Evolutionary conservation across 768 basidiomycete species (phyloP).

Genomic region (Lactarius evosmus): DNA sequence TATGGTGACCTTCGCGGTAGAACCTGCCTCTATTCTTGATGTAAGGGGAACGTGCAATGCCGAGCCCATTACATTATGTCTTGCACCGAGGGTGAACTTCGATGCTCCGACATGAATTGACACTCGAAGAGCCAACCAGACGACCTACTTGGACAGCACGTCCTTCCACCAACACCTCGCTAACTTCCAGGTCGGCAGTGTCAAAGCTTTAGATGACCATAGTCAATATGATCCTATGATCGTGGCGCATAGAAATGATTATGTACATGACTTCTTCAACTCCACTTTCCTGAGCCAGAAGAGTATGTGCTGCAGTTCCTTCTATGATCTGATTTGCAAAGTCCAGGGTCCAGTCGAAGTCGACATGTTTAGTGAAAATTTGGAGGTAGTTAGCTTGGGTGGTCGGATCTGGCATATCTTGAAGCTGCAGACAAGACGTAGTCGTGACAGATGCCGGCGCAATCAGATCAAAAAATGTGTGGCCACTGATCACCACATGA

Average conservation of each 20-base stretch:
- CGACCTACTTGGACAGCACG: constrained; percentile 44
- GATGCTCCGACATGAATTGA: background rate
- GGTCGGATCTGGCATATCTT: constrained; percentile 51
- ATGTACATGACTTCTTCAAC: constrained; percentile 58
- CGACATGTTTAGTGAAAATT: constrained; percentile 61
- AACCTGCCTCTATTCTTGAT: constrained; percentile 28
- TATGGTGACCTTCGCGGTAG: constrained; percentile 41
- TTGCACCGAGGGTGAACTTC: constrained; percentile 34
- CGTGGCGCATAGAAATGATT: constrained; percentile 28
- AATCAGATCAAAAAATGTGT: background rate
- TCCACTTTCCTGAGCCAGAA: constrained; percentile 51
- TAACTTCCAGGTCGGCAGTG: constrained; percentile 63
- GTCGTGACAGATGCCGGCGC: background rate
- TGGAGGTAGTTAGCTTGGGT: constrained; percentile 78
- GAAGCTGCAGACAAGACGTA: background rate
- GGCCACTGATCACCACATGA: background rate
- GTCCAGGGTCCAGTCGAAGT: constrained; percentile 77
- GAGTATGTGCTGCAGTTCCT: constrained; percentile 63
- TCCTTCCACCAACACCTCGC: constrained; percentile 51
- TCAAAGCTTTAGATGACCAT: constrained; percentile 54
- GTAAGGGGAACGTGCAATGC: constrained; percentile 39
- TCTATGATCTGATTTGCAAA: constrained; percentile 57
- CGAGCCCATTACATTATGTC: constrained; percentile 42
- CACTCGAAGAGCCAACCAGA: background rate
- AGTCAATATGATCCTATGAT: background rate